These are phyloP conservation scores for Candida sithepensis DNA, from an alignment of 805 yeast genomes.

Conservation along the genomic window DNA sequence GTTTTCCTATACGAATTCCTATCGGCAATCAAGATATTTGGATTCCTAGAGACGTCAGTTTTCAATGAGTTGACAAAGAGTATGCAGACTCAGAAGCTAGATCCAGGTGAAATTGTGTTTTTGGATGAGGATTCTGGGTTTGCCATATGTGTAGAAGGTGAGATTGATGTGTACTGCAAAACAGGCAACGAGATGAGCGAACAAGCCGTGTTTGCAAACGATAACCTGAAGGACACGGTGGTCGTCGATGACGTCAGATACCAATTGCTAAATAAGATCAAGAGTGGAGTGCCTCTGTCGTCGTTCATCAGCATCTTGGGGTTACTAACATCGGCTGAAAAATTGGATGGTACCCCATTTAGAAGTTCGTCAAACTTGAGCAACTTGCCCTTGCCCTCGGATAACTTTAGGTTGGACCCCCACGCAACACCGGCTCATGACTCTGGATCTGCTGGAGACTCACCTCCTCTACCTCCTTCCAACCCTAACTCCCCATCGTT, in stretches of 20 bases:
- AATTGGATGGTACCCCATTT: background rate
- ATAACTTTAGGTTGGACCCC: constrained; percentile 15
- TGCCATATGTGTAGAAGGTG: constrained; percentile 89
- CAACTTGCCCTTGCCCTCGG: constrained; percentile 11
- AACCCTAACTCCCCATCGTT: constrained; percentile 26
- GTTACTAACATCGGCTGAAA: constrained; percentile 41
- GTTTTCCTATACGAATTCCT: constrained; percentile 80
- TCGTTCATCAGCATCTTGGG: constrained; percentile 78
- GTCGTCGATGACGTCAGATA: constrained; percentile 56
- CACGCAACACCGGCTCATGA: constrained; percentile 9
- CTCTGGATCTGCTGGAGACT: constrained; percentile 2
- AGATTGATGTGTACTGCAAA: constrained; percentile 71
- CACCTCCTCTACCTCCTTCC: background rate
- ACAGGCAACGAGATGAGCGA: constrained; percentile 33
- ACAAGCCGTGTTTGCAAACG: constrained; percentile 25
- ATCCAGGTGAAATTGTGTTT: constrained; percentile 69
- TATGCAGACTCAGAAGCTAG: constrained; percentile 83
- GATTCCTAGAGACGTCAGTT: constrained; percentile 84
- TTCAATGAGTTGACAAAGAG: constrained; percentile 89
- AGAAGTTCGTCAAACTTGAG: constrained; percentile 1
- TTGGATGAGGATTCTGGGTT: constrained; percentile 72
- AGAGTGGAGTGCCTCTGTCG: constrained; percentile 80
- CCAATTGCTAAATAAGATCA: constrained; percentile 75
- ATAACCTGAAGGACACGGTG: constrained; percentile 37
- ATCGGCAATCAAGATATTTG: constrained; percentile 89